A percentile compares a stretch with the other conserved stretches of the same genome.
phyloP scores from a whole-genome alignment of 257 asterid genomes.

The Primulina huaijiensis region DNA sequence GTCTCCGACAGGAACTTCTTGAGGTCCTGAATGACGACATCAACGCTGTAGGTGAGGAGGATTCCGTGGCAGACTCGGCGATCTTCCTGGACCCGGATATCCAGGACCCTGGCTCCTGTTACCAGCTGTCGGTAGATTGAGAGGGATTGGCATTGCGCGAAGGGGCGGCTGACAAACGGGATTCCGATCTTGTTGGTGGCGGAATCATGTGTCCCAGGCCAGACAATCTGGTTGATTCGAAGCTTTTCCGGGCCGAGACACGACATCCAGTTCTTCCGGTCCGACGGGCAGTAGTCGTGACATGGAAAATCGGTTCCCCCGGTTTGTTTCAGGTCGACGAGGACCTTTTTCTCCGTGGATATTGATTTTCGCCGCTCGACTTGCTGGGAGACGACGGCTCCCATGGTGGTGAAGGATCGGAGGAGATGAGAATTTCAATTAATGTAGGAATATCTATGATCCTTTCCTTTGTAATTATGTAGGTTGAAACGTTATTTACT shows the following conservation, averaged over 20 bases:
- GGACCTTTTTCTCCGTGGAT: conserved; percentile 47
- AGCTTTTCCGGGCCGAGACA: conserved; percentile 44
- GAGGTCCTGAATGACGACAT: conserved; percentile 58
- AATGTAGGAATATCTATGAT: no score
- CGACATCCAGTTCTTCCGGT: conserved; percentile 77
- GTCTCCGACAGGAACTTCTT: conserved; percentile 66
- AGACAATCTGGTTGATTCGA: conserved; percentile 59
- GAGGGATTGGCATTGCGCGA: conserved; percentile 76
- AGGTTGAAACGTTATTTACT: no score
- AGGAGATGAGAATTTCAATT: neutral
- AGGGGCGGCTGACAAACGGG: conserved; percentile 63
- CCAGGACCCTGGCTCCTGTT: conserved; percentile 63
- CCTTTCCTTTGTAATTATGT: no score
- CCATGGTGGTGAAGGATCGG: conserved; percentile 46
- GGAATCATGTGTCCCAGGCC: conserved; percentile 98
- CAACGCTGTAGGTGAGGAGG: conserved; percentile 52
- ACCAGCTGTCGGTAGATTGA: conserved; percentile 74
- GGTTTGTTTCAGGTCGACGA: conserved; percentile 42
- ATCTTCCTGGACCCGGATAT: conserved; percentile 73
- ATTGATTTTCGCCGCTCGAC: conserved; percentile 53
- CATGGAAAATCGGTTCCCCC: conserved; percentile 56
- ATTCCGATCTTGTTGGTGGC: conserved; percentile 89
- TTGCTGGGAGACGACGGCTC: conserved; percentile 57
- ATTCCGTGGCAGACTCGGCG: conserved; percentile 78
- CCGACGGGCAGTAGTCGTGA: conserved; percentile 55